These are phyloP conservation scores for Russula griseocarnosa DNA, from an alignment of 768 basidiomycete species.

Conservation along the genomic window DNA sequence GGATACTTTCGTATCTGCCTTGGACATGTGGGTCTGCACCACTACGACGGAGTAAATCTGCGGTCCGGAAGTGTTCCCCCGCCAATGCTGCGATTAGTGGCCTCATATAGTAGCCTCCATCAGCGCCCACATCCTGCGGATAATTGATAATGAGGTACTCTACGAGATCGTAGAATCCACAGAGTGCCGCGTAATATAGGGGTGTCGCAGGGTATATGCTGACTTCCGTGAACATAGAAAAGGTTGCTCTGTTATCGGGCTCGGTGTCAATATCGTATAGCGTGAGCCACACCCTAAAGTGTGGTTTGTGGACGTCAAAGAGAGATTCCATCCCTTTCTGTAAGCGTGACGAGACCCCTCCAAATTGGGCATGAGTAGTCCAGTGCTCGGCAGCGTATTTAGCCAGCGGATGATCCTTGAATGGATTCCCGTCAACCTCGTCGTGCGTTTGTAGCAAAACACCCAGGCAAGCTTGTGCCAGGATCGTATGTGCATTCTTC, in stretches of 20 bases:
- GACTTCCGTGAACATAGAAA: not conserved
- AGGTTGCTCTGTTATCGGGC: rapidly evolving
- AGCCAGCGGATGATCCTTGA: not conserved
- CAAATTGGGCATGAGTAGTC: not conserved
- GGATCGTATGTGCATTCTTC: not conserved
- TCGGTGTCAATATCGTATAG: not conserved
- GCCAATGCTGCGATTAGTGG: too few relatives aligned
- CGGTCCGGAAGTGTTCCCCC: too few relatives aligned
- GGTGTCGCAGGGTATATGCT: not conserved
- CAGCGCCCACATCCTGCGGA: too few relatives aligned
- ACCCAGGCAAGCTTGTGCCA: not conserved
- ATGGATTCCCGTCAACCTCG: not conserved
- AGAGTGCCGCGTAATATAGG: not conserved
- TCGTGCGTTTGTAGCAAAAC: not conserved
- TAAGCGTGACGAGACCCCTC: not conserved
- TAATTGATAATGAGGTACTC: too few relatives aligned
- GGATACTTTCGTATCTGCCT: rapidly evolving
- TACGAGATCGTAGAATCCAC: not conserved
- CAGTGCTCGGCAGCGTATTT: not conserved
- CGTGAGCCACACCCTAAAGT: not conserved
- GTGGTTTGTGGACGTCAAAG: not conserved
- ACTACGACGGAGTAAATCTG: too few relatives aligned
- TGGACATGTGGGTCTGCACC: too few relatives aligned
- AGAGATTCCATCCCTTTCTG: not conserved
- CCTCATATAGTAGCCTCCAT: too few relatives aligned